Conservation (phyloP, 257 asterid species). For the Cruciata laevipes region DNA sequence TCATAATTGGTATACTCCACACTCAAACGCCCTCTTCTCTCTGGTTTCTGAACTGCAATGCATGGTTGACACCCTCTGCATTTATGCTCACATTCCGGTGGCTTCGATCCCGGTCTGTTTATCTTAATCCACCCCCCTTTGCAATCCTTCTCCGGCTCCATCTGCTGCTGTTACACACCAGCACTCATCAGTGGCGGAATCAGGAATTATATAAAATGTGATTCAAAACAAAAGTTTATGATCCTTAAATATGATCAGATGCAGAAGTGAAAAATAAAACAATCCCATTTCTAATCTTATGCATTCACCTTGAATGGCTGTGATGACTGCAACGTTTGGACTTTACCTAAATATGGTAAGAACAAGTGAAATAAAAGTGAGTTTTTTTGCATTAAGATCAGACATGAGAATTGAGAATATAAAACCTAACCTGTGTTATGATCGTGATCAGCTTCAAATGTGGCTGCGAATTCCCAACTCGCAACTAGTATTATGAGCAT, state of each 20-base stretch:
- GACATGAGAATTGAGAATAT: too few species aligned
- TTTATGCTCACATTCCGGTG: conserved; percentile 34
- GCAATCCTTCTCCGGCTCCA: conserved; percentile 1
- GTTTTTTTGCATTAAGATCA: too few species aligned
- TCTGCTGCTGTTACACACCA: neutral
- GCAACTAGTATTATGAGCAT: neutral
- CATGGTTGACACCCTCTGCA: conserved; percentile 33
- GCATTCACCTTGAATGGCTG: neutral
- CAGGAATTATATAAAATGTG: too few species aligned
- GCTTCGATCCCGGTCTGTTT: conserved; percentile 26
- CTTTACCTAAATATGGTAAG: neutral
- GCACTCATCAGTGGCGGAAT: neutral
- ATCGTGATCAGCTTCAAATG: neutral
- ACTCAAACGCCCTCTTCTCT: conserved; percentile 7
- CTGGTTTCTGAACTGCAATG: conserved; percentile 27
- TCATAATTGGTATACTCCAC: conserved; percentile 28
- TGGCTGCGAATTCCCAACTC: conserved; percentile 5
- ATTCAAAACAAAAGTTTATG: too few species aligned
- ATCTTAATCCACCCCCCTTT: neutral
- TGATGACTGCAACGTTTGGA: neutral
- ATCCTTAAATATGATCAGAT: too few species aligned
- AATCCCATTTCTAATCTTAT: too few species aligned
- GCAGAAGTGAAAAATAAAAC: neutral
- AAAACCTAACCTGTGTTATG: neutral
- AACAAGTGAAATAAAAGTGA: neutral